Percentiles rank a stretch among this genome's conserved stretches.
phyloP scores from a whole-genome alignment of 2,329 filamentous ascomycete species.

The Cephalotrichum gorgonifer region DNA sequence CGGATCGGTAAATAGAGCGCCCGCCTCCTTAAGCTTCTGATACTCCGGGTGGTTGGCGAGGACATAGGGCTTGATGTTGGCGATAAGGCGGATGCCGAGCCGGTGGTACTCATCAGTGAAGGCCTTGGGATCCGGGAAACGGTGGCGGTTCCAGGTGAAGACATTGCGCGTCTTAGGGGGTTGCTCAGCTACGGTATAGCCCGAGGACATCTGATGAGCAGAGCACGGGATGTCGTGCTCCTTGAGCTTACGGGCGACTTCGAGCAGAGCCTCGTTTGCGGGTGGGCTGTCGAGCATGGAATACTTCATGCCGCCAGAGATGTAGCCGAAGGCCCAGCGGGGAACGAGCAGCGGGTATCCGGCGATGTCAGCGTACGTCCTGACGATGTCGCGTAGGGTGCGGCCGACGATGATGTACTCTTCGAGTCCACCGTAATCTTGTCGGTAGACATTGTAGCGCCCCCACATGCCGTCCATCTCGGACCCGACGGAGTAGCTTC shows the following conservation, averaged over 20 bases:
- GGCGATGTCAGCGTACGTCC: conserved; percentile 55
- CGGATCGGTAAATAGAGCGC: conserved; percentile 55
- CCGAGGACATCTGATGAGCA: conserved; percentile 62
- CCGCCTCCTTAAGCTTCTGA: conserved; percentile 42
- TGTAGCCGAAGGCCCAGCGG: conserved; percentile 63
- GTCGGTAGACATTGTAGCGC: conserved; percentile 62
- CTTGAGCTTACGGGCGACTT: conserved; percentile 50
- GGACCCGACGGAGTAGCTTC: conserved; percentile 55
- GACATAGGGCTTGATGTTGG: conserved; percentile 66
- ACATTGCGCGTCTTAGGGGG: conserved; percentile 63
- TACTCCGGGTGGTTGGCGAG: conserved; percentile 59
- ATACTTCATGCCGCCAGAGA: conserved; percentile 53
- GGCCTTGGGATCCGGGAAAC: conserved; percentile 57
- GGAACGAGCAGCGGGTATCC: conserved; percentile 60
- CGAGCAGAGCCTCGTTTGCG: conserved; percentile 48
- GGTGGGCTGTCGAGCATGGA: conserved; percentile 37
- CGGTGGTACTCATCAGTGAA: conserved; percentile 53
- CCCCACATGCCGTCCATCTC: conserved; percentile 72
- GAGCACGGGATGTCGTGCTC: conserved; percentile 60
- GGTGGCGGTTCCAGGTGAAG: conserved; percentile 58
- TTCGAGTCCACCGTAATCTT: conserved; percentile 62
- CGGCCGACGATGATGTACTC: conserved; percentile 59
- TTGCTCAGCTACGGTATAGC: conserved; percentile 57
- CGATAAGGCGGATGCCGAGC: conserved; percentile 55
- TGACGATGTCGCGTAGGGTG: conserved; percentile 56